Conservation (phyloP, 2,329 filamentous ascomycete genomes). For the Botryosphaeria dothidea region DNA sequence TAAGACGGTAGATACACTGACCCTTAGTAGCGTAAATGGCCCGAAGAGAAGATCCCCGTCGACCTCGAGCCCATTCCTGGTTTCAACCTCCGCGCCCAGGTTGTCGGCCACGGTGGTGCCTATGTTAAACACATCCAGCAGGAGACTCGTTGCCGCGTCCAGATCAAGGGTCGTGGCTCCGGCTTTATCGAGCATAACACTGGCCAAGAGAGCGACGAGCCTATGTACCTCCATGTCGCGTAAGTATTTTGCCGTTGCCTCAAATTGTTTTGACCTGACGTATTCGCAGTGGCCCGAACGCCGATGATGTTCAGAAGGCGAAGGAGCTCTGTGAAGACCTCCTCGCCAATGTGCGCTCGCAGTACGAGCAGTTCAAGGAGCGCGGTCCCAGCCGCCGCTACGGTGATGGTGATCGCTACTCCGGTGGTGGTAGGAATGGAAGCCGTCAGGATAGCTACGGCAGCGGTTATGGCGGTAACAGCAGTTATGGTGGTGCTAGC, state of each 20-base stretch:
- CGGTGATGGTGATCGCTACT: constrained; percentile 40
- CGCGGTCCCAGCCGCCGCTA: constrained; percentile 54
- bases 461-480: constrained; percentile 29
- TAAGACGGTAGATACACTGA: constrained; percentile 27
- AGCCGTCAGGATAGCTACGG: constrained; percentile 44
- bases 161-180: constrained; percentile 95
- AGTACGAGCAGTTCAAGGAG: constrained; percentile 88
- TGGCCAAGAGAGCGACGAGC: constrained; percentile 88
- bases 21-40: constrained; percentile 84
- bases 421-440: constrained; percentile 35
- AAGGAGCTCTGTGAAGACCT: constrained; percentile 89
- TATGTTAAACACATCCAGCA: constrained; percentile 99
- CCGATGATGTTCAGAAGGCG: constrained; percentile 79
- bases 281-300: constrained; percentile 72
- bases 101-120: constrained; percentile 89
- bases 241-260: constrained; percentile 49
- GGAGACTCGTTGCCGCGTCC: constrained; percentile 91
- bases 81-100: constrained; percentile 94
- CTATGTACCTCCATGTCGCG: constrained; percentile 97
- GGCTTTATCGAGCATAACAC: constrained; percentile 90
- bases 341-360: constrained; percentile 79
- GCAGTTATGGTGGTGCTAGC: constrained; percentile 27
- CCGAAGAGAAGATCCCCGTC: constrained; percentile 91
- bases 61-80: constrained; percentile 86
- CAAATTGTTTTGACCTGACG: constrained; percentile 3